Conservation (phyloP, 2,329 filamentous ascomycete species). For the Penicillium digitatum region DNA sequence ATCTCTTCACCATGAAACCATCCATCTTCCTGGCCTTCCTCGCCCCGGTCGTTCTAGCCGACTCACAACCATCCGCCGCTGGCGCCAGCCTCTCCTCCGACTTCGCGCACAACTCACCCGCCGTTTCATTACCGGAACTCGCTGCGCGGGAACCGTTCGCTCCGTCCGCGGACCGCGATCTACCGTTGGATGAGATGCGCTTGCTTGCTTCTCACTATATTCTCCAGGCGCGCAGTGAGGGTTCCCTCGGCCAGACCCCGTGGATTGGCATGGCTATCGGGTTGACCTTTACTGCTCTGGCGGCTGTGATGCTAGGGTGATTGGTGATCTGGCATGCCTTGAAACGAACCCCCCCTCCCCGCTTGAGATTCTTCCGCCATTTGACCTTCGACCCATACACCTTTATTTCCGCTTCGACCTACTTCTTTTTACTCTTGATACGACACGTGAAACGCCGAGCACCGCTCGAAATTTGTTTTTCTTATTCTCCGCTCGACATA, state of each 20-base stretch:
- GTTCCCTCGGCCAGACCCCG: conserved; percentile 38
- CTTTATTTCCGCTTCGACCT: conserved; percentile 1
- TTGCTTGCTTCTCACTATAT: conserved; percentile 24
- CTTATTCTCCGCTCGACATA: conserved; percentile 3
- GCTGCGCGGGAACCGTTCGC: conserved; percentile 2
- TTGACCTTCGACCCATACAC: conserved; percentile 2
- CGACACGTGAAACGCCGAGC: conserved; percentile 10
- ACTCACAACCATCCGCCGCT: conserved; percentile 13
- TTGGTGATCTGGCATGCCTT: not conserved
- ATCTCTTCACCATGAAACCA: conserved; percentile 17
- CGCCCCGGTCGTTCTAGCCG: conserved; percentile 19
- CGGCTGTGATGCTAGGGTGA: conserved; percentile 40
- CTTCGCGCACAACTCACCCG: conserved; percentile 16
- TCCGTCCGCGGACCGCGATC: not conserved
- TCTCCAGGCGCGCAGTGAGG: conserved; percentile 36
- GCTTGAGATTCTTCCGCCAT: not conserved
- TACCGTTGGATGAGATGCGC: not conserved
- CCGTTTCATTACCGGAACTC: conserved; percentile 22
- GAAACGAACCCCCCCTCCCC: not conserved
- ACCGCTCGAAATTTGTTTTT: conserved; percentile 2
- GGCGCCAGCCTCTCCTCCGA: conserved; percentile 7
- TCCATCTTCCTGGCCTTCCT: conserved; percentile 15
- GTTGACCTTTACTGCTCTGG: conserved; percentile 37
- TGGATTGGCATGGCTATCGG: conserved; percentile 44
- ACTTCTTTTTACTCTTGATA: conserved; percentile 5